Base-by-base conservation (phyloP, 306 rosid genomes). In the Erythrophleum fordii region DNA sequence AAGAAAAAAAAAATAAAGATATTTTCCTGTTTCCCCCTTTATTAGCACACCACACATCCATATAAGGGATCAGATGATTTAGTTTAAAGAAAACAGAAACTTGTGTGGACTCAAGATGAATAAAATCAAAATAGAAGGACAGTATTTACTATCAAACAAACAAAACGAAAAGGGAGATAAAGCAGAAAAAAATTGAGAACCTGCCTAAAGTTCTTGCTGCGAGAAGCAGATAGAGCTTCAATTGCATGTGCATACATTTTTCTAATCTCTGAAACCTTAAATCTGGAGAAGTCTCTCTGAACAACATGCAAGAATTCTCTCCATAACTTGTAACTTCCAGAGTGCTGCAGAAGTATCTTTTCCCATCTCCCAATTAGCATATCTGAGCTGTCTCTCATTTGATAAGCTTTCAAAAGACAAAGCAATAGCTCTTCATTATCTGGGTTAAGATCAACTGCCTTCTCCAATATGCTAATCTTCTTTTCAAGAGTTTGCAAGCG, bases 201-300 rank as follows among this genome's bases (percentile, higher is more conserved):
- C 99, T 95, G 97, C 99, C 97, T 95, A 88, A 80, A 77, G 90
- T 89, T 93, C 97, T 89, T 90, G 93, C 88, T 84, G 86, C 92
- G 83, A 64, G 97, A 87, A 90, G 91, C 89, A 73, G 95, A 91
- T 62, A 95, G 86, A 81, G 98, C 98, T 88, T 91, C 97, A 75
- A 95, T 90, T 60, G 98, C 98, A 80, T 91, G 93, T 62, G 87
- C 87, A 34, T 90, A 95, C 98, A 92, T 91, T 86, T 91, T 93
- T 73, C 97, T 90, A 81, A 92, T 86, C 77, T 90, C 94, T 17
- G 98, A 85, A 83, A 92, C 98, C 92, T 92, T 95, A 84, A 95
- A 92, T 80, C 88, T 91, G 69, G 98, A 95, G 87, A 95, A 95
- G 72, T 95, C 90, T 76, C 97, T 97, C 88, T 91, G 94, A 88